A percentile compares a stretch with the other conserved stretches of the same genome.
phyloP scores from a whole-genome alignment of 2,329 filamentous ascomycete genomes.

The Hysterium pulicare region DNA sequence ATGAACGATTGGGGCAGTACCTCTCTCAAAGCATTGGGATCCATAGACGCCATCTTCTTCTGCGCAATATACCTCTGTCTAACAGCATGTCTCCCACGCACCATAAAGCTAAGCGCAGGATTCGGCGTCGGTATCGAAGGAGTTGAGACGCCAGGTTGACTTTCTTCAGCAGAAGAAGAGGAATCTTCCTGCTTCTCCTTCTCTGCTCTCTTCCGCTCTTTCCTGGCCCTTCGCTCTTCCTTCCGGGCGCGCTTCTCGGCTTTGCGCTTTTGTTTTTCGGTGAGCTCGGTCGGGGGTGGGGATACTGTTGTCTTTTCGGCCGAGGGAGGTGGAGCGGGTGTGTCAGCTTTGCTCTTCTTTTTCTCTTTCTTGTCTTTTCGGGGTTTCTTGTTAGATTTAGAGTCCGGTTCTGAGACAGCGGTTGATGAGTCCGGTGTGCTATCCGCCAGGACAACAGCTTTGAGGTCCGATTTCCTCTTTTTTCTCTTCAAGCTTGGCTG shows the following conservation, averaged over 20 bases:
- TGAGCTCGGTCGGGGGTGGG: conserved; percentile 35
- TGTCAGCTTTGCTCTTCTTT: conserved; percentile 20
- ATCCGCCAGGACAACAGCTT: conserved; percentile 24
- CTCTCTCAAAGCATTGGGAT: conserved; percentile 81
- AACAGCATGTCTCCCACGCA: conserved; percentile 66
- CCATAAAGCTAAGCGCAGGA: conserved; percentile 33
- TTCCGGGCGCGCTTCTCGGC: conserved; percentile 45
- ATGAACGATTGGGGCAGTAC: no score
- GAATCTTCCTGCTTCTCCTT: conserved; percentile 38
- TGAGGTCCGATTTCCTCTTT: conserved; percentile 35
- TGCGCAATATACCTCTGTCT: conserved; percentile 82
- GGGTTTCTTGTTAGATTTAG: conserved; percentile 24
- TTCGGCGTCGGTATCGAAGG: conserved; percentile 48
- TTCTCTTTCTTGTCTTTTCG: conserved; percentile 34
- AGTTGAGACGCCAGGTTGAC: neutral
- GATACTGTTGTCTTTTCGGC: conserved; percentile 9
- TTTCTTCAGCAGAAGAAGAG: conserved; percentile 1
- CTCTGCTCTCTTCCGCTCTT: conserved; percentile 46
- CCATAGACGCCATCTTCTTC: conserved; percentile 78
- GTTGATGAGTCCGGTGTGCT: conserved; percentile 7
- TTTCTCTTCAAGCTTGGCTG: conserved; percentile 33
- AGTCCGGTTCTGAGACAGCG: conserved; percentile 11
- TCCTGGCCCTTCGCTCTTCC: conserved; percentile 46
- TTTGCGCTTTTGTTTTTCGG: conserved; percentile 39
- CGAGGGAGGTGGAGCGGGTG: conserved; percentile 16